phyloP scores from a whole-genome alignment of 176 grass and related monocot genomes.

The Avena atlantica region DNA sequence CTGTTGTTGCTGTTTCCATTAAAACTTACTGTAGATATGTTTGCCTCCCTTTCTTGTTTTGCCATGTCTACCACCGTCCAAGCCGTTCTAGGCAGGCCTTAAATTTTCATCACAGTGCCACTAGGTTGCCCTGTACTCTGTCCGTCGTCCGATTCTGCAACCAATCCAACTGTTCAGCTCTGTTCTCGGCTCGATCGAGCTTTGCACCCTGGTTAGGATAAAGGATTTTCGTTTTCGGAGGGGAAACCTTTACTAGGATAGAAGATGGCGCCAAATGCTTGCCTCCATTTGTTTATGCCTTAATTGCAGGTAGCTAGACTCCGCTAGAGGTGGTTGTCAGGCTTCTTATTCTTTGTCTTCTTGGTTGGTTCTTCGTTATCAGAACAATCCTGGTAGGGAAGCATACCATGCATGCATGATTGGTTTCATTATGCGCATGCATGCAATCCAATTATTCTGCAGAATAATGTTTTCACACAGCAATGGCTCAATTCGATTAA shows the following conservation, averaged over 20 bases:
- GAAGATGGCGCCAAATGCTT: slow-evolving; percentile 41
- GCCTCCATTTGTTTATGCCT: slow-evolving; percentile 17
- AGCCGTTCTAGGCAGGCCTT: not conserved
- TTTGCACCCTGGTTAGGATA: slow-evolving; percentile 25
- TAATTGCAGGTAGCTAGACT: slow-evolving; percentile 24
- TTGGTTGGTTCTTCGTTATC: slow-evolving; percentile 39
- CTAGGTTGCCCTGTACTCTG: not conserved
- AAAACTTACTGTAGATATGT: not conserved
- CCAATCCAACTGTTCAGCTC: not conserved
- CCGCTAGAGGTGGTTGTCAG: slow-evolving; percentile 39
- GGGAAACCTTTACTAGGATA: slow-evolving; percentile 36
- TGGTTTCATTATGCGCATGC: not conserved
- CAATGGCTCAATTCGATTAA: too few relatives aligned
- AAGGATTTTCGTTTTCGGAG: slow-evolving; percentile 23
- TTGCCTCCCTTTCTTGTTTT: not conserved
- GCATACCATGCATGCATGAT: slow-evolving; percentile 39
- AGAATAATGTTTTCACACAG: too few relatives aligned
- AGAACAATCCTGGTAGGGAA: slow-evolving; percentile 5
- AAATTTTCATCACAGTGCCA: not conserved
- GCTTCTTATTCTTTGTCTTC: slow-evolving; percentile 58
- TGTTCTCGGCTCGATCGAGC: not conserved
- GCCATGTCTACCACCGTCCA: not conserved
- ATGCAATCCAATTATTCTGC: too few relatives aligned
- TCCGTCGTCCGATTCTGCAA: not conserved
- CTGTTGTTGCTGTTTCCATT: not conserved